phyloP scores from a whole-genome alignment of 176 grass and related monocot genomes.

The Otatea glauca region DNA sequence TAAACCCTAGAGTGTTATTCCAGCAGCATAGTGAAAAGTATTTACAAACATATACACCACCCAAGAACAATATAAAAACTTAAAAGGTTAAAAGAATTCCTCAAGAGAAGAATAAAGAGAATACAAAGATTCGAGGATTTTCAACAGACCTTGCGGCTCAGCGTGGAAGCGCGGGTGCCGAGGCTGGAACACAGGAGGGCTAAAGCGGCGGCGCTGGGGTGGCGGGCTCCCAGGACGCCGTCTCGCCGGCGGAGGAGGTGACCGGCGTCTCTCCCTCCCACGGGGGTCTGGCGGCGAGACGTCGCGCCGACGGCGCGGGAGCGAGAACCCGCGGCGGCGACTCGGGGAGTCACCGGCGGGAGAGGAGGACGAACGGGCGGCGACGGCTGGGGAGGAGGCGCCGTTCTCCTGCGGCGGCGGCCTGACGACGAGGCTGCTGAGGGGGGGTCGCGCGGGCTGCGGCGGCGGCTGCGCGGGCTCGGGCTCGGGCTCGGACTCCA shows the following conservation, averaged over 20 bases:
- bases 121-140: slow-evolving; percentile 34
- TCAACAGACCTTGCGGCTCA: slow-evolving; percentile 54
- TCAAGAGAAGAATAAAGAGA: not conserved
- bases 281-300: slow-evolving; percentile 41
- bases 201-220: slow-evolving; percentile 57
- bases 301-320: slow-evolving; percentile 40
- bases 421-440: slow-evolving; percentile 59
- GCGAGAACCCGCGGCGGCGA: slow-evolving; percentile 42
- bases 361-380: slow-evolving; percentile 16
- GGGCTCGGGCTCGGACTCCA: not conserved
- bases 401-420: slow-evolving; percentile 40
- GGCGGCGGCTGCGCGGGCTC: not conserved
- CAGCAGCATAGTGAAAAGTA: not conserved
- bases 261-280: slow-evolving; percentile 46
- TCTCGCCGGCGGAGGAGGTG: slow-evolving; percentile 38
- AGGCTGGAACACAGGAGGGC: slow-evolving; percentile 48
- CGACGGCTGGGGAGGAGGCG: slow-evolving; percentile 4
- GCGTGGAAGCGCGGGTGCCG: slow-evolving; percentile 53
- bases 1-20: not conserved
- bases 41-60: not conserved
- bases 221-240: slow-evolving; percentile 46
- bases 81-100: not conserved
- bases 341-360: not conserved
- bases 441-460: slow-evolving; percentile 31
- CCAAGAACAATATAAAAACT: not conserved